These are phyloP conservation scores for Malania oleifera DNA, from an alignment of 164 flowering plant species.

Conservation along the genomic window DNA sequence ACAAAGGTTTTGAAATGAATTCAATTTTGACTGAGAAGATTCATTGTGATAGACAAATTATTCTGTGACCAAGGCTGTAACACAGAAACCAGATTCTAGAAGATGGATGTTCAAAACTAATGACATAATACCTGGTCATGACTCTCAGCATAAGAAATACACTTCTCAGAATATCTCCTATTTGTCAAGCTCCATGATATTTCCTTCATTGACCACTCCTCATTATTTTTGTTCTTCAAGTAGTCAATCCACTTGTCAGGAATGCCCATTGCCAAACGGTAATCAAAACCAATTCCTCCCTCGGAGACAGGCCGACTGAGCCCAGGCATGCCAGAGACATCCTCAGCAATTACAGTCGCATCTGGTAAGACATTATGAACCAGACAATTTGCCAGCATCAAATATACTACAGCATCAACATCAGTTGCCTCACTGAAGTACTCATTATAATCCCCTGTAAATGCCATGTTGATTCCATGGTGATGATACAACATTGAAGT, in stretches of 20 bases:
- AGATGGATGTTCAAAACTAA: background rate
- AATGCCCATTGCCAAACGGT: conserved; percentile 90
- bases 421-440: conserved; percentile 90
- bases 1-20: background rate
- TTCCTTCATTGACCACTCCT: conserved; percentile 89
- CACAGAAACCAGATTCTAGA: too few species aligned
- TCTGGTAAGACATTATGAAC: conserved; percentile 67
- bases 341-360: conserved; percentile 90
- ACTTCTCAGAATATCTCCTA: conserved; percentile 90
- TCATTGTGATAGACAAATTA: too few species aligned
- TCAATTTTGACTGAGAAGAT: too few species aligned
- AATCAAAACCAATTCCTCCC: conserved; percentile 93
- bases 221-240: conserved; percentile 78
- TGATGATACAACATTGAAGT: conserved; percentile 98
- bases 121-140: conserved; percentile 79
- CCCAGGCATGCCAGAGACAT: conserved; percentile 97
- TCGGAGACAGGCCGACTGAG: conserved; percentile 73
- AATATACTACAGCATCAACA: conserved; percentile 89
- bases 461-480: conserved; percentile 80
- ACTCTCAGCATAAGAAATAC: conserved; percentile 93
- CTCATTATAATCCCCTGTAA: conserved; percentile 76
- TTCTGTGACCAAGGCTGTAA: too few species aligned
- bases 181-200: conserved; percentile 68
- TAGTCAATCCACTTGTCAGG: conserved; percentile 98
- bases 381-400: conserved; percentile 83